Evolutionary conservation across 2,329 filamentous ascomycete species (phyloP).

Genomic region (Trichoderma hamatum): DNA sequence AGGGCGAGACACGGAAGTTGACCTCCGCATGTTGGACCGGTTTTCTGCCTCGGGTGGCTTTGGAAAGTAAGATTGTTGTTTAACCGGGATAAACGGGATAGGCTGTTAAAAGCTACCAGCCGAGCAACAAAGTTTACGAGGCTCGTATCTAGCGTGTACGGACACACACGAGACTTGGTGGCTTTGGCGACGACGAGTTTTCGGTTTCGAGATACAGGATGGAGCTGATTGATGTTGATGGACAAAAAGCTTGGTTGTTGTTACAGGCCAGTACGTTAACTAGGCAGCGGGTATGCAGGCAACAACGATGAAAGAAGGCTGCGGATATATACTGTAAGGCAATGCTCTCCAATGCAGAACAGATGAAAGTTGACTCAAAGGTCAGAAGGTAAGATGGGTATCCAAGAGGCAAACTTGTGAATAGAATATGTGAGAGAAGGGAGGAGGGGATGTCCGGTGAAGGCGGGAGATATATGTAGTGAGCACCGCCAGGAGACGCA

Average conservation of each 20-base stretch:
- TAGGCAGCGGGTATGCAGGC: not conserved
- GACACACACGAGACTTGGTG: not conserved
- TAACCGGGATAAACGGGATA: conserved; percentile 9
- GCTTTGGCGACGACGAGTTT: not conserved
- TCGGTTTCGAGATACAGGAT: not conserved
- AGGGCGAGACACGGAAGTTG: conserved; percentile 32
- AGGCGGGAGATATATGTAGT: conserved; percentile 41
- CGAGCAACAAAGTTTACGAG: conserved; percentile 21
- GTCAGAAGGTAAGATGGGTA: not conserved
- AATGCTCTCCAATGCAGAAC: conserved; percentile 1
- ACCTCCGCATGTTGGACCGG: conserved; percentile 37
- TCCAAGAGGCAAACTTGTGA: conserved; percentile 17
- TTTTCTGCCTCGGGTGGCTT: not conserved
- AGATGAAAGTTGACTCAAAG: not conserved
- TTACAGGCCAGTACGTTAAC: not conserved
- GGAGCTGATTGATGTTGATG: not conserved
- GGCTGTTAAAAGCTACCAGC: conserved; percentile 12
- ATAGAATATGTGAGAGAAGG: conserved; percentile 30
- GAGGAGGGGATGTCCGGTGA: conserved; percentile 33
- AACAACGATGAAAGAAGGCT: not conserved
- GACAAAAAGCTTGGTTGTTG: not conserved
- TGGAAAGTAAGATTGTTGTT: conserved; percentile 1
- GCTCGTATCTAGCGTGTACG: conserved; percentile 3
- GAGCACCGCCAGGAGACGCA: conserved; percentile 8
- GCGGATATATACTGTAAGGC: not conserved